Base-by-base conservation (phyloP, 2,329 filamentous ascomycete genomes). In the Xylaria digitata region DNA sequence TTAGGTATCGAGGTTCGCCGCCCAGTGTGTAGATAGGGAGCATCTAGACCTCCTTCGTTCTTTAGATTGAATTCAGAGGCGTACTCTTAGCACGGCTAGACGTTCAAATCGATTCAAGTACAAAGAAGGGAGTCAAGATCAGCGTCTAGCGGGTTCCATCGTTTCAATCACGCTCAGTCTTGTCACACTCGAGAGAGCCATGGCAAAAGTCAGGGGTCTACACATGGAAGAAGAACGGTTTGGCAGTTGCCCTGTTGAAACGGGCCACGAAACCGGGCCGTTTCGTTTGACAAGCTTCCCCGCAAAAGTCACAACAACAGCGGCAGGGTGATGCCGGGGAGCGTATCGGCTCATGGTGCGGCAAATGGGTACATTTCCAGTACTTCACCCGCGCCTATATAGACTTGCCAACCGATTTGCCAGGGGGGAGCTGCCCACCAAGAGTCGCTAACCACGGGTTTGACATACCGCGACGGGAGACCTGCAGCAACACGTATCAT, bases 401-500 rank as follows among this genome's bases (percentile, higher is more conserved):
- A 40, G 23, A 45, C 15, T 19, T 30, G 8, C 46, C 9, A 58
- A 21, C 37, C 45, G 30, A 57, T 61, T 46, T 57, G 56, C 50
- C 45, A 57, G 37, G 56, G 55, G 37, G 55, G 37, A 42, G 26
- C 56, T 21, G 45, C 43, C 46, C 23, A 59, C n/a, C 42, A 59
- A 43, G 54, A 59, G 21, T 17, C 30, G 43, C 61, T 53, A 52
- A 53, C 63, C 48, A 55, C 60, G 61, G 48, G 54, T 50, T 23
- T 54, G 43, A 46, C 23, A 53, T 48, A 53, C 45, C 26, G 60
- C 42, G 50, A 50, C 56, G 52, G 61, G 45, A 46, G 32, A 63
- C n/a, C 56, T 57, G 43, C 55, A 49, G 17, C 26, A 52, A 61
- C 52, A 60, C 70, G 49, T 63, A 26, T 15, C 61, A 57, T 40